Base-by-base conservation (phyloP, 2,329 filamentous ascomycete species). In the Harringtonia lauricola region DNA sequence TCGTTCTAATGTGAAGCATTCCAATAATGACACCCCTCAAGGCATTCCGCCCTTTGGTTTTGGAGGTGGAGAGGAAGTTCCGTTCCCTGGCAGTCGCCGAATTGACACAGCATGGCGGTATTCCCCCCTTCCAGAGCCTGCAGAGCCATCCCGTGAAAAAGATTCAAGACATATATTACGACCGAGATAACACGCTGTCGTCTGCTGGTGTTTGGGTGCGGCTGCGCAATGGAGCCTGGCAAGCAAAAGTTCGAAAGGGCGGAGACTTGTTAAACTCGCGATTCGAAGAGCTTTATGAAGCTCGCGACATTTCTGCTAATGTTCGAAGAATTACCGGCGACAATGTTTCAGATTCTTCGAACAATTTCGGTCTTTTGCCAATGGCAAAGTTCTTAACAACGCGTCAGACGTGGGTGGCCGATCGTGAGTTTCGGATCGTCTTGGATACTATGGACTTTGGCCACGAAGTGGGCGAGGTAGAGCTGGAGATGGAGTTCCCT, bases 391-490 rank as follows among this genome's bases (percentile, higher is more conserved):
- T 42, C 17, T 12, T 14, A 9, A 42, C 40, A 10, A 17, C 12
- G 17, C 40, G 40, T 2, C 31, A n/a, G 17, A 24, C 40, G 8
- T 42, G 40, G 40, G 10, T 14, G 18, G 40, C 40, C 24, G 33
- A 42, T 22, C 6, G n/a, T n/a, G 33, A 18, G 2, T 42, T 42
- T 22, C 15, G 17, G 4, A 42, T 42, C 40, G 40, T 42, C 13
- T 31, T 42, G 22, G 40, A 42, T 24, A 42, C 10, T 4, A 42
- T 36, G 40, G 40, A 42, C 13, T 42, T 42, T 19, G 40, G 40
- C 22, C 40, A 42, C 34, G 33, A 36, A 17, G 40, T 42, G 15
- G 40, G 40, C 40, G 40, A 42, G 40, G 40, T 42, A 10, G 40
- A 42, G 34, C 34, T 42, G 40, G 18, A 42, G 34, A 14, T 41